Evolutionary conservation across 352 stramenopile species (phyloP).

Genomic region (Phytopythium boreale): DNA sequence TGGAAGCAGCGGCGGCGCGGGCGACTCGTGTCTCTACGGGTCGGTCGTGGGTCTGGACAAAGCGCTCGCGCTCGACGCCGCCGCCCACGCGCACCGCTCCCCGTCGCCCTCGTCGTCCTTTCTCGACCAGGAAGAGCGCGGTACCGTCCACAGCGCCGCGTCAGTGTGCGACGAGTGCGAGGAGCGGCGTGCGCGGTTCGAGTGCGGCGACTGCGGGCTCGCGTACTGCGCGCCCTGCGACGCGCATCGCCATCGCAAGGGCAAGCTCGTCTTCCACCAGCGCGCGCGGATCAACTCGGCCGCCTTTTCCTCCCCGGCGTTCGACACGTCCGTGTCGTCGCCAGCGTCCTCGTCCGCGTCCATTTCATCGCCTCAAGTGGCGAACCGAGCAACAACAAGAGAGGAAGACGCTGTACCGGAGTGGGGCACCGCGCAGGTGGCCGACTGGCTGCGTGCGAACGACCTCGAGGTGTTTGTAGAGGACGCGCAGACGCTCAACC

Average conservation of each 20-base stretch:
- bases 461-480: slow-evolving; percentile 60
- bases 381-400: neutral
- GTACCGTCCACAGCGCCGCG: neutral
- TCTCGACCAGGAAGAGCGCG: neutral
- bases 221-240: slow-evolving; percentile 71
- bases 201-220: slow-evolving; percentile 72
- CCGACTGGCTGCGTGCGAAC: slow-evolving; percentile 52
- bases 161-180: slow-evolving; percentile 76
- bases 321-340: neutral
- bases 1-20: neutral
- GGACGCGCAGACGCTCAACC: slow-evolving; percentile 28
- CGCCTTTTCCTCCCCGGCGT: neutral
- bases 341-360: neutral
- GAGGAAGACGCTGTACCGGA: slow-evolving; percentile 4
- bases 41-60: slow-evolving; percentile 35
- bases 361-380: neutral
- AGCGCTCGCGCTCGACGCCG: slow-evolving; percentile 18
- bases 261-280: slow-evolving; percentile 72
- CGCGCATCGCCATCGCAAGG: slow-evolving; percentile 71
- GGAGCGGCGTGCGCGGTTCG: slow-evolving; percentile 30
- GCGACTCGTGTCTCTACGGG: slow-evolving; percentile 39
- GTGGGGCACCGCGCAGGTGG: slow-evolving; percentile 47
- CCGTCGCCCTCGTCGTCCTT: neutral
- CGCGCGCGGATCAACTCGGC: slow-evolving; percentile 23
- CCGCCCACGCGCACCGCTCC: slow-evolving; percentile 11